A percentile compares a stretch with the other conserved stretches of the same genome.
phyloP scores from a whole-genome alignment of 2,329 filamentous ascomycete genomes.

The Xenoacremonium recifei region DNA sequence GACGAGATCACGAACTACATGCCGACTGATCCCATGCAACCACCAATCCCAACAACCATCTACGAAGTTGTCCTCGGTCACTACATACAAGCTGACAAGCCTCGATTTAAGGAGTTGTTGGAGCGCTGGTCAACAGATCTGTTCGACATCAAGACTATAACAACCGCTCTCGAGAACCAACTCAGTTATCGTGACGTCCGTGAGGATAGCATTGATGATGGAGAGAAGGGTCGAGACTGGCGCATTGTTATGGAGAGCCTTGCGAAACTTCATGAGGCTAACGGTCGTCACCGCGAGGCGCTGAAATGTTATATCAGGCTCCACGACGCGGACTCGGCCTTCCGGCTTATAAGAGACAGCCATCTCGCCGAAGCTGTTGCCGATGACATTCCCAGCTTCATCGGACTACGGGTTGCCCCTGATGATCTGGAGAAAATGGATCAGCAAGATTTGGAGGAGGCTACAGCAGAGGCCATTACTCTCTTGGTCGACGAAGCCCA shows the following conservation, averaged over 20 bases:
- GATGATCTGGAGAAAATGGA: conserved; percentile 65
- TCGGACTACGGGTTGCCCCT: conserved; percentile 79
- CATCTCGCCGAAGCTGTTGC: conserved; percentile 86
- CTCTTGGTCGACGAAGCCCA: conserved; percentile 89
- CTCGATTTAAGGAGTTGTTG: conserved; percentile 73
- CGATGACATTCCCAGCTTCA: conserved; percentile 87
- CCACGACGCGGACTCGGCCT: conserved; percentile 87
- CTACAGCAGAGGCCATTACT: conserved; percentile 79
- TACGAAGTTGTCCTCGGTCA: conserved; percentile 89
- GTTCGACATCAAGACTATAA: conserved; percentile 76
- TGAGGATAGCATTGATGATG: conserved; percentile 73
- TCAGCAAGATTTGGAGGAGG: conserved; percentile 70
- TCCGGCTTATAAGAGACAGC: conserved; percentile 80
- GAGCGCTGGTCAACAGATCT: conserved; percentile 82
- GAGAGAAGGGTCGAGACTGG: conserved; percentile 77
- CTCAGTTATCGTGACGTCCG: conserved; percentile 72
- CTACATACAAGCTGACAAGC: conserved; percentile 78
- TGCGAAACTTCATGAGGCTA: conserved; percentile 79
- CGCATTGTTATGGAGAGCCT: conserved; percentile 83
- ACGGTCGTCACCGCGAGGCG: conserved; percentile 78
- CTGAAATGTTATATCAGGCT: conserved; percentile 85
- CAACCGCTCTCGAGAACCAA: conserved; percentile 77
- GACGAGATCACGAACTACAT: conserved; percentile 88
- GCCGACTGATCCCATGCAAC: conserved; percentile 72
- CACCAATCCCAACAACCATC: conserved; percentile 74